These are phyloP conservation scores for Ogataea zsoltii DNA, from an alignment of 805 yeast species.

Conservation along the genomic window DNA sequence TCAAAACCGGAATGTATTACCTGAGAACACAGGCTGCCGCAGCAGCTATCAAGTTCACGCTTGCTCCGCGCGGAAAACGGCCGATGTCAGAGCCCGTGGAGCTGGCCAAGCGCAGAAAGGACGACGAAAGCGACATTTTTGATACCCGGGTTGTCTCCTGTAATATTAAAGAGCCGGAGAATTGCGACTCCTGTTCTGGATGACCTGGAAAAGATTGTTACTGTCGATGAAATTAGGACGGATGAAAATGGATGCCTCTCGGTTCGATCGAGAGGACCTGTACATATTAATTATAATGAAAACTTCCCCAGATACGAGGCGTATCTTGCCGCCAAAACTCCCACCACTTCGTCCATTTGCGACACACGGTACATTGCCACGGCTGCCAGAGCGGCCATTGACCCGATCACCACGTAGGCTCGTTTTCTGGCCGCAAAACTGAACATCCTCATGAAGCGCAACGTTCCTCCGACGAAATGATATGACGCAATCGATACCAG, in stretches of 20 bases:
- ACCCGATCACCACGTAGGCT: conserved; percentile 44
- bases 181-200: conserved; percentile 46
- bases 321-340: conserved; percentile 25
- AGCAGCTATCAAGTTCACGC: conserved; percentile 91
- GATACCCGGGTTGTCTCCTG: conserved; percentile 24
- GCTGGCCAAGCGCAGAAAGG: conserved; percentile 6
- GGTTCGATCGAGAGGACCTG: background rate
- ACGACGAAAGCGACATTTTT: conserved; percentile 14
- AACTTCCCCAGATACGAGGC: conserved; percentile 14
- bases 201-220: too few relatives aligned
- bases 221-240: too few relatives aligned
- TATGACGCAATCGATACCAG: conserved; percentile 45
- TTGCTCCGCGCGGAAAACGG: conserved; percentile 42
- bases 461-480: conserved; percentile 56
- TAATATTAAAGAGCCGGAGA: conserved; percentile 25
- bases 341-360: conserved; percentile 23
- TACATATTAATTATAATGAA: background rate
- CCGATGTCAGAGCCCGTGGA: conserved; percentile 16
- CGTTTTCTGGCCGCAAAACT: conserved; percentile 41
- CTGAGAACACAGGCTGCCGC: conserved; percentile 97
- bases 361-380: conserved; percentile 35
- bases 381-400: conserved; percentile 38
- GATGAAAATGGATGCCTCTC: too few relatives aligned
- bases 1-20: conserved; percentile 98
- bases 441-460: conserved; percentile 45